Evolutionary conservation across 2,329 filamentous ascomycete genomes (phyloP).

Genomic region (Coniochaeta sp.): DNA sequence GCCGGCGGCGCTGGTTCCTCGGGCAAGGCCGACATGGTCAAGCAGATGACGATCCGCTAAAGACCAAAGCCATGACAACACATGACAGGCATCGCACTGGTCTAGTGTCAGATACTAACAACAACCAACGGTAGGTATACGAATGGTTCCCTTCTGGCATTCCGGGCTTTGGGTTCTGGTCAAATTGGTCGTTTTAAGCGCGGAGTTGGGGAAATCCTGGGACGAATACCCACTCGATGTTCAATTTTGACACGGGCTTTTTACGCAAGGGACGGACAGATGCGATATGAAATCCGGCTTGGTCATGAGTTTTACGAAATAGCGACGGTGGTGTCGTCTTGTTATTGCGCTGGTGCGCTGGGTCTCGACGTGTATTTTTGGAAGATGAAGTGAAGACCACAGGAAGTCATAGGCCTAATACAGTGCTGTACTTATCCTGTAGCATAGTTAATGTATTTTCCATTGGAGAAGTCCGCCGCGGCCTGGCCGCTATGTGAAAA

Average conservation of each 20-base stretch:
- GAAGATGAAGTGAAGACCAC: background rate
- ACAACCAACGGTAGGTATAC: constrained; percentile 38
- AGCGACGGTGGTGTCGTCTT: background rate
- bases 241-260: background rate
- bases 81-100: constrained; percentile 2
- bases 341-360: constrained; percentile 1
- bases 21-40: constrained; percentile 77
- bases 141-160: constrained; percentile 27
- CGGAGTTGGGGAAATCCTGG: constrained; percentile 40
- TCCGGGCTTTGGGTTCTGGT: constrained; percentile 26
- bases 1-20: constrained; percentile 60
- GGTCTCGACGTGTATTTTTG: constrained; percentile 3
- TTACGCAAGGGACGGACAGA: constrained; percentile 7
- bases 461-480: background rate
- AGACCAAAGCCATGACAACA: constrained; percentile 4
- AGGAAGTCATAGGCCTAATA: background rate
- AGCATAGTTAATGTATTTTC: background rate
- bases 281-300: constrained; percentile 13
- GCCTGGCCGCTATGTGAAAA: background rate
- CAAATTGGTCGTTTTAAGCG: constrained; percentile 33
- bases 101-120: constrained; percentile 10
- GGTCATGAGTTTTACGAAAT: constrained; percentile 12
- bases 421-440: background rate
- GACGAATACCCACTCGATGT: background rate
- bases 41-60: constrained; percentile 93